These are phyloP conservation scores for Adansonia digitata DNA, from an alignment of 345 rosid species.

Conservation along the genomic window DNA sequence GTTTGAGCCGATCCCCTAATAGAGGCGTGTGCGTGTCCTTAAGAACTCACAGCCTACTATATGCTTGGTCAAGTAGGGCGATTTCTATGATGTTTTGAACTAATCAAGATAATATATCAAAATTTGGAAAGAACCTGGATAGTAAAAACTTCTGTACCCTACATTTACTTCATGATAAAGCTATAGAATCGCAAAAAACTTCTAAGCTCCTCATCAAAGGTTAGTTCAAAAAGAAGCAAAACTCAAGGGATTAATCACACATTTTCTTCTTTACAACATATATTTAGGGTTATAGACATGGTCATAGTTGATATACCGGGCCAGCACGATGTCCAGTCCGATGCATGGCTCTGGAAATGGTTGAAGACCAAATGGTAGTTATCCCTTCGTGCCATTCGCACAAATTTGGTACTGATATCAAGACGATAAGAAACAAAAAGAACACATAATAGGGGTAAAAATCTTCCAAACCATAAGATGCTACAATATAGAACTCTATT, in stretches of 20 bases:
- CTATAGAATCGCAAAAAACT: conserved; percentile 12
- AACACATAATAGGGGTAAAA: background rate
- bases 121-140: too few species aligned
- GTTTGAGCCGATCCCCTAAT: too few species aligned
- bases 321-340: background rate
- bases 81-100: too few species aligned
- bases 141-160: background rate
- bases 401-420: conserved; percentile 12
- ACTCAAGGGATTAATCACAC: conserved; percentile 12
- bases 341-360: conserved; percentile 2
- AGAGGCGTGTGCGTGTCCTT: too few species aligned
- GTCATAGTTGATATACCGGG: conserved; percentile 9
- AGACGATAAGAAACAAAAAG: background rate
- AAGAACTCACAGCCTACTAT: too few species aligned
- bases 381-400: conserved; percentile 31
- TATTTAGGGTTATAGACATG: conserved; percentile 30
- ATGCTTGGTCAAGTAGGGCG: too few species aligned
- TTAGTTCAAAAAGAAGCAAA: background rate
- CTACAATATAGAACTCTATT: background rate
- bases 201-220: conserved; percentile 17
- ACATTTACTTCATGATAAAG: conserved; percentile 4
- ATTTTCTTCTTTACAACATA: conserved; percentile 30
- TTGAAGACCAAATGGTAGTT: background rate
- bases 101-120: too few species aligned
- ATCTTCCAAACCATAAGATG: background rate